phyloP scores from a whole-genome alignment of 2,329 filamentous ascomycete genomes.

The Tetracladium maxilliforme region DNA sequence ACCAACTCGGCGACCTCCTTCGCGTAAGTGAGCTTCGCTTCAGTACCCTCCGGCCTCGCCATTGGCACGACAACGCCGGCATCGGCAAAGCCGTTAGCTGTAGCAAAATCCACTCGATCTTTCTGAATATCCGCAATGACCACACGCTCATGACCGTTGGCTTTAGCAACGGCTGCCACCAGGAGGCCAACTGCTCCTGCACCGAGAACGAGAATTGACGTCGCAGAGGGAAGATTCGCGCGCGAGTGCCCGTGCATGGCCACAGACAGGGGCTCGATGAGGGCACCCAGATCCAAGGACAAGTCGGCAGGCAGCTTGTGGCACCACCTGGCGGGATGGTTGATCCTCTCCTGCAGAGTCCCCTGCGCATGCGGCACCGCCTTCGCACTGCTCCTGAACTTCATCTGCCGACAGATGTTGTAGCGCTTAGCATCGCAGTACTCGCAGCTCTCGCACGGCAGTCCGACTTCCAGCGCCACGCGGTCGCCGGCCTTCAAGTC shows the following conservation, averaged over 20 bases:
- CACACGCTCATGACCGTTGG: slow-evolving; percentile 75
- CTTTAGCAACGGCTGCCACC: slow-evolving; percentile 22
- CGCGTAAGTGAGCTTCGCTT: slow-evolving; percentile 13
- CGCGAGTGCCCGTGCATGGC: slow-evolving; percentile 79
- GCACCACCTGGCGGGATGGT: slow-evolving; percentile 91
- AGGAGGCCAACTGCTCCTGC: slow-evolving; percentile 80
- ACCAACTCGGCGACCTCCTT: slow-evolving; percentile 64
- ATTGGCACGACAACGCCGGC: slow-evolving; percentile 13
- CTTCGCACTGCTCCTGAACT: slow-evolving; percentile 18
- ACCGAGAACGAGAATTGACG: slow-evolving; percentile 77
- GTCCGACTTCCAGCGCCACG: slow-evolving; percentile 86
- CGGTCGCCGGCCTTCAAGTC: slow-evolving; percentile 71
- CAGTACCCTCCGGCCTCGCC: slow-evolving; percentile 11
- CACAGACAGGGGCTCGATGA: slow-evolving; percentile 83
- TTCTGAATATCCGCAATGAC: slow-evolving; percentile 92
- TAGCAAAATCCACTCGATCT: slow-evolving; percentile 69
- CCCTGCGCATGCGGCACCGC: slow-evolving; percentile 17
- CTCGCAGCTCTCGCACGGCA: slow-evolving; percentile 81
- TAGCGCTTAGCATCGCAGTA: slow-evolving; percentile 82
- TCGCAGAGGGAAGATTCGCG: slow-evolving; percentile 63
- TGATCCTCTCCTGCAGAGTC: slow-evolving; percentile 33
- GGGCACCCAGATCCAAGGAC: slow-evolving; percentile 76
- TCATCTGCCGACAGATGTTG: slow-evolving; percentile 66
- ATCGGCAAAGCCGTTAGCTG: slow-evolving; percentile 14
- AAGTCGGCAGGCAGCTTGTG: slow-evolving; percentile 64